Conservation (phyloP, 2,329 filamentous ascomycete species). For the Penicillium psychrosexuale region DNA sequence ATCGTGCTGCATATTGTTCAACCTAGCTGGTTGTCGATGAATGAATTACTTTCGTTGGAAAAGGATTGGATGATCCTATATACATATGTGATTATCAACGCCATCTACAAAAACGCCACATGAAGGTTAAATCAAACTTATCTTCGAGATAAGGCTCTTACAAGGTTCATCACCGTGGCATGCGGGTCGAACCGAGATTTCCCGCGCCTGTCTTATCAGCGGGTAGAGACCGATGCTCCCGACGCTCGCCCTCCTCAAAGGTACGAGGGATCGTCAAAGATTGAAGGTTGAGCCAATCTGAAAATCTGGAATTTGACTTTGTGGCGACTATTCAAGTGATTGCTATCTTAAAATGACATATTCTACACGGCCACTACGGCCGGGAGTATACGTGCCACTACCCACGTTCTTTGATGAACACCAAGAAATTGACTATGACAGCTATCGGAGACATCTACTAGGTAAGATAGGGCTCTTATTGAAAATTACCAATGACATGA, state of each 20-base stretch:
- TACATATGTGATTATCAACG: no score
- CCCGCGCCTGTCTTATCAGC: no score
- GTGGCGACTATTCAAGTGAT: not conserved
- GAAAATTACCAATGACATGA: not conserved
- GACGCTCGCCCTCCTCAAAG: not conserved
- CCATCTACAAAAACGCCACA: no score
- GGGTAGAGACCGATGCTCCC: no score
- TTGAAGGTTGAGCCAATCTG: not conserved
- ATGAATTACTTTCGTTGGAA: no score
- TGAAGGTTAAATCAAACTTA: no score
- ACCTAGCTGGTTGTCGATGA: no score
- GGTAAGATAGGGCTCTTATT: not conserved
- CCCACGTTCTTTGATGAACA: not conserved
- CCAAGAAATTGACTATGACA: not conserved
- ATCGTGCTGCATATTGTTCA: no score
- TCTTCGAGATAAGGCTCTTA: no score
- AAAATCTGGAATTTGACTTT: not conserved
- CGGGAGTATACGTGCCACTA: not conserved
- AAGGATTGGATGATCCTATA: no score
- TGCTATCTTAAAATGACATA: not conserved
- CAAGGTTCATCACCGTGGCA: no score
- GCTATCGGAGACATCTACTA: not conserved
- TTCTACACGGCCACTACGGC: not conserved
- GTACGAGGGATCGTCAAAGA: not conserved
- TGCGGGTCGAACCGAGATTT: no score